A percentile compares a stretch with the other conserved stretches of the same genome.
These are phyloP conservation scores for Bombardia bombarda DNA, from an alignment of 495 filamentous ascomycete species.

Conservation along the genomic window DNA sequence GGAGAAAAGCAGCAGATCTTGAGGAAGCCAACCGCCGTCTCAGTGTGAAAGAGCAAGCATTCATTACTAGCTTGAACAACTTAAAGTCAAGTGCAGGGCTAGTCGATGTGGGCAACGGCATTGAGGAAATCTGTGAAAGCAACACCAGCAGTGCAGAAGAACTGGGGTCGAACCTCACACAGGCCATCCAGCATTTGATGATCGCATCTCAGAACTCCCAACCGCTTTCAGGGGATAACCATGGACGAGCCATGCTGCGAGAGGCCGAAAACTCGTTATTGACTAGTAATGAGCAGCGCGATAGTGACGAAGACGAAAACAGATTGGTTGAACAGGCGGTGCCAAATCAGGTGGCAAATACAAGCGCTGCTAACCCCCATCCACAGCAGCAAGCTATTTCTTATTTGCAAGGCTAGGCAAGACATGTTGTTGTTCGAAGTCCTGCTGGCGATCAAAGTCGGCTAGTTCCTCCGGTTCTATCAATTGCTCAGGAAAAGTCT, in stretches of 20 bases:
- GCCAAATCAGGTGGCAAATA: too few relatives aligned
- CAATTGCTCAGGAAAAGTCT: constrained; percentile 31
- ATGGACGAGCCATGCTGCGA: too few relatives aligned
- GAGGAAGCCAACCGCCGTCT: background rate
- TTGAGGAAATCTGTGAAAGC: background rate
- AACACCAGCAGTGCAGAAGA: background rate
- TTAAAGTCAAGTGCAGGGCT: background rate
- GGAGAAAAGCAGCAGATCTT: background rate
- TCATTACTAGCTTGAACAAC: background rate
- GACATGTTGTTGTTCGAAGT: constrained; percentile 31
- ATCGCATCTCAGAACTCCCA: too few relatives aligned
- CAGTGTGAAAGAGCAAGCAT: background rate
- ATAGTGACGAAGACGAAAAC: too few relatives aligned
- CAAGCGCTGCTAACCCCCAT: too few relatives aligned
- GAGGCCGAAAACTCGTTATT: too few relatives aligned
- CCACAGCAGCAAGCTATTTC: background rate
- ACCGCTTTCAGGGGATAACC: too few relatives aligned
- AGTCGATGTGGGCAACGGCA: background rate
- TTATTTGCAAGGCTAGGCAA: constrained; percentile 6
- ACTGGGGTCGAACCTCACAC: background rate
- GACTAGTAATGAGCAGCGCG: too few relatives aligned
- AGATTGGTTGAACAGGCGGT: too few relatives aligned
- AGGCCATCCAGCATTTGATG: background rate
- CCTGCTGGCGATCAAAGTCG: constrained; percentile 23
- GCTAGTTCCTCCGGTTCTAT: too few relatives aligned